Base-by-base conservation (phyloP, 1,139 yeast genomes). In the Diutina neorugosa region DNA sequence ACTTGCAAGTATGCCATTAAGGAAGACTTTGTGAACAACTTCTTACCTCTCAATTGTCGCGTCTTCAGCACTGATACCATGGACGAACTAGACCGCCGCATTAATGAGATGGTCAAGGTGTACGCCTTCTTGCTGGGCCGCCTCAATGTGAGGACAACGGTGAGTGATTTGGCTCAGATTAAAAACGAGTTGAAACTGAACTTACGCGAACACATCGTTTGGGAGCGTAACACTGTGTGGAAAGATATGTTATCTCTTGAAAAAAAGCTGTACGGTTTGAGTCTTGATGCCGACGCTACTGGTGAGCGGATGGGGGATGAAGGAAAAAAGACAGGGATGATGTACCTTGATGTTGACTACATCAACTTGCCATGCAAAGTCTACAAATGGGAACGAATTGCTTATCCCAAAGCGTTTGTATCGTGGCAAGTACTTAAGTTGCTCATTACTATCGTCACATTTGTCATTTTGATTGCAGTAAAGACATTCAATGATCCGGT, bases 141-240 rank as follows among this genome's bases (percentile, higher is more conserved):
- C 53, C 62, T 69, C 52, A 62, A 62, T 34, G 44, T 63, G 7
- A 62, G 64, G 47, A 66, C 70, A 50, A 63, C 74, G 9, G 52
- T 52, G 6, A 62, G 61, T 51, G 71, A 77, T 55, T 62, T 75
- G 52, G 81, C 76, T 16, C 65, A 69, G 50, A 86, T 93, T 23
- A 79, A 77, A 55, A 74, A 78, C 41, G 94, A 87, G 61, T 75
- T 91, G 56, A 78, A 84, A 57, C 75, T 88, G 16, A 88, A 88
- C 61, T 70, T 91, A 57, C 77, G 97, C 56, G 98, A 91, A 62
- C 96, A 90, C 66, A 87, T 91, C 52, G 96, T 90, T 18, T 91
- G 96, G 95, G 97, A 90, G 68, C 78, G 98, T 65, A 89, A 89
- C 66, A 91, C 97, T 0, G 97, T 91, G 23, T 91, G 98, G 98